Conservation (phyloP, 768 basidiomycete genomes). For the Pulveroboletus sp. region DNA sequence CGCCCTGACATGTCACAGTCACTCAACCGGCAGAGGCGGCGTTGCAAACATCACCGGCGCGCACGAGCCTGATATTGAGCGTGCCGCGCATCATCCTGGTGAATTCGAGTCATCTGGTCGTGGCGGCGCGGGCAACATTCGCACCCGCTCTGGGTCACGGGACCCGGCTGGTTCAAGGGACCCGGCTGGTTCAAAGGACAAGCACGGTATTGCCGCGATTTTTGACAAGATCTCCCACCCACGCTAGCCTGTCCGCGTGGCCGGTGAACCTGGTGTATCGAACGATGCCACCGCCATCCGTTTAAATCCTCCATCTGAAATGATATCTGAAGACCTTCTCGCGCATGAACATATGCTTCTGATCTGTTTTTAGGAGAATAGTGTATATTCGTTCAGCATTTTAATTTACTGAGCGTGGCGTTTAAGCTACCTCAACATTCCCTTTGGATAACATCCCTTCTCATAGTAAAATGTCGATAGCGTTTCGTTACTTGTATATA, state of each 20-base stretch:
- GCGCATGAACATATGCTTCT: neutral
- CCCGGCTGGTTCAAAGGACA: slow-evolving; percentile 28
- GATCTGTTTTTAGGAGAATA: neutral
- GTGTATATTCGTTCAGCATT: too few species aligned
- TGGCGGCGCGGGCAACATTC: slow-evolving; percentile 64
- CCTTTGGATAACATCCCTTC: too few species aligned
- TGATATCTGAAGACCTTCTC: neutral
- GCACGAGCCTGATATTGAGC: slow-evolving; percentile 40
- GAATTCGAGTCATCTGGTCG: slow-evolving; percentile 49
- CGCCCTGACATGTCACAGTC: slow-evolving; percentile 34
- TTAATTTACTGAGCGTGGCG: neutral
- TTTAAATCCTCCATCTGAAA: neutral
- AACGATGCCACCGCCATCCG: neutral
- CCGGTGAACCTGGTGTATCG: slow-evolving; percentile 1
- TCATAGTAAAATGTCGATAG: neutral
- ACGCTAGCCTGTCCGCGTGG: neutral
- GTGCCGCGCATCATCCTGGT: slow-evolving; percentile 16
- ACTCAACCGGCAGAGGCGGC: slow-evolving; percentile 73
- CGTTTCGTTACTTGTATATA: neutral
- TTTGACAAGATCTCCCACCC: slow-evolving; percentile 30
- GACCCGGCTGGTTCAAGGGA: slow-evolving; percentile 25
- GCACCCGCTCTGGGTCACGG: slow-evolving; percentile 34
- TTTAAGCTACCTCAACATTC: neutral
- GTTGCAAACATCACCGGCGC: slow-evolving; percentile 51
- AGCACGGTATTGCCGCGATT: slow-evolving; percentile 29